Conservation (phyloP, 1,139 yeast genomes). For the Sugiyamaella xylanicola region DNA sequence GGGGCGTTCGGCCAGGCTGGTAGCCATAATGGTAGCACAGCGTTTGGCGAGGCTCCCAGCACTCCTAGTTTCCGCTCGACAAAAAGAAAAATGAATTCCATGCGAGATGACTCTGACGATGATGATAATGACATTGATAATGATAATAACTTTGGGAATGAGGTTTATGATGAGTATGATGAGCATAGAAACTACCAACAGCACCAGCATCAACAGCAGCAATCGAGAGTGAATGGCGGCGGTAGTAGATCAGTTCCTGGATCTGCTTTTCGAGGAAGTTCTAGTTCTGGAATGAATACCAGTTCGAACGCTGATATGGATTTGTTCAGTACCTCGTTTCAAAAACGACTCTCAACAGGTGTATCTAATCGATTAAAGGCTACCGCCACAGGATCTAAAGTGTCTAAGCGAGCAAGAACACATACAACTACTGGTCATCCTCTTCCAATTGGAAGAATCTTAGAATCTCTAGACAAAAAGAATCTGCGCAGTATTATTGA, state of each 20-base stretch:
- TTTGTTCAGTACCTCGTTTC: conserved; percentile 21
- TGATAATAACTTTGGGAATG: background rate
- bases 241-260: conserved; percentile 2
- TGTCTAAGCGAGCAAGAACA: conserved; percentile 30
- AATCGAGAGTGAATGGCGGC: background rate
- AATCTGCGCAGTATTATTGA: conserved; percentile 57
- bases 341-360: conserved; percentile 19
- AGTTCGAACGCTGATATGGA: conserved; percentile 21
- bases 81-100: conserved; percentile 12
- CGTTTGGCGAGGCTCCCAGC: conserved; percentile 3
- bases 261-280: background rate
- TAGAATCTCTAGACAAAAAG: conserved; percentile 65
- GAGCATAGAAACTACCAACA: conserved; percentile 6
- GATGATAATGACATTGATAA: background rate
- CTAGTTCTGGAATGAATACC: too few relatives aligned
- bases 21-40: background rate
- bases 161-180: conserved; percentile 1
- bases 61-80: conserved; percentile 6
- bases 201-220: background rate
- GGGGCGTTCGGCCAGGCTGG: background rate
- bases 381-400: conserved; percentile 12
- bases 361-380: conserved; percentile 16
- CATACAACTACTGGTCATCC: conserved; percentile 40
- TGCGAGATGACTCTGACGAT: conserved; percentile 9
- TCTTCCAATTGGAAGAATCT: conserved; percentile 60